Evolutionary conservation across 495 filamentous ascomycete genomes (phyloP), one percentile per base, ranked within the genome.

Genomic region (Tuber melanosporum): DNA sequence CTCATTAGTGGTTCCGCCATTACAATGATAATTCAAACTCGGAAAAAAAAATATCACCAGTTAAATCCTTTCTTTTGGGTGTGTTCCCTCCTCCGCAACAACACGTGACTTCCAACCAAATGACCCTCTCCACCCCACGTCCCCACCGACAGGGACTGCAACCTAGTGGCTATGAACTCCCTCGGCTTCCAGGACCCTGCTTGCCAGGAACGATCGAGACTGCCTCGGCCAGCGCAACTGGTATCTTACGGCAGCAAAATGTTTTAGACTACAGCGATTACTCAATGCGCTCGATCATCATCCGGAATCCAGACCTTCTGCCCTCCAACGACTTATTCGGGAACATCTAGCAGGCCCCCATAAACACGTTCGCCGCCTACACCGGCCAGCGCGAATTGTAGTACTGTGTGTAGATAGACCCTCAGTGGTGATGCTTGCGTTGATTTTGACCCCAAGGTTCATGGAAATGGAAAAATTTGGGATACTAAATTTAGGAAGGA

Each of bases 201-300:
- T 73, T n/a, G 15, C 22, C 39, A 32, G 22, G 10, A 14, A n/a
- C 5, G 49, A 22, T 10, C 62, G 17, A 5, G 47, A 52, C 46
- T 73, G 74, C 74, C 44, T 76, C 70, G 73, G 74, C 74, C 32
- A 74, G 39, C 3, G 22, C 74, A n/a, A 8, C 70, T 76, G 74
- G 74, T 74, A 32, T 32, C 32, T 32, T 32, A 74, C n/a, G 26
- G 19, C 19, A 43, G 15, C 6, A 26, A 19, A 17, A 46, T 42
- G 5, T 70, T 14, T 32, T 32, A 32, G 32, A 32, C 42, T 76
- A 44, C 44, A 44, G 71, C 4, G 71, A 52, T 42, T 76, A 71
- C 39, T 44, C 73, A 47, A 47, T 42, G 15, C 74, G 73, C n/a
- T 71, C 43, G 17, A 73, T 44, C 32, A 41, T 41, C 15, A 15